Evolutionary conservation across 176 grass and related monocot species (phyloP).

Genomic region (Oryza brachyantha): DNA sequence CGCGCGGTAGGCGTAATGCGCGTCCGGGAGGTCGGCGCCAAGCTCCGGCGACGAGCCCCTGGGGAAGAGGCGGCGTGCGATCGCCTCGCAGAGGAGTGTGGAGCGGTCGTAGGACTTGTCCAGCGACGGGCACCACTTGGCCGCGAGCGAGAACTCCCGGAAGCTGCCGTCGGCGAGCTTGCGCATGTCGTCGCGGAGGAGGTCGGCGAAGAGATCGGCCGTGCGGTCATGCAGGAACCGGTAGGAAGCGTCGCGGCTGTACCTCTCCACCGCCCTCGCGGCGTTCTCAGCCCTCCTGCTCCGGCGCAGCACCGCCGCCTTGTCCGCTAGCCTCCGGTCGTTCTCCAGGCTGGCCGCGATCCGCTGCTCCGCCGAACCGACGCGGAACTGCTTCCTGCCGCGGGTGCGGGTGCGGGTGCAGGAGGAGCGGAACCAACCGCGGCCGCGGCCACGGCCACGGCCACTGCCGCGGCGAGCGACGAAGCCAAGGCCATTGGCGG

Average conservation of each 20-base stretch:
- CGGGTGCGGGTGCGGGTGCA: too few relatives aligned
- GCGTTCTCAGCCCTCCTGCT: slow-evolving; percentile 42
- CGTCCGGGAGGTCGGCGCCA: slow-evolving; percentile 37
- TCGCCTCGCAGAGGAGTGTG: slow-evolving; percentile 78
- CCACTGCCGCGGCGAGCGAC: not conserved
- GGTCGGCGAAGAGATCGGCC: slow-evolving; percentile 57
- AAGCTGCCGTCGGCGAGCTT: slow-evolving; percentile 41
- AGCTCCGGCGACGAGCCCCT: slow-evolving; percentile 41
- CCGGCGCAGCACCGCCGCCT: slow-evolving; percentile 23
- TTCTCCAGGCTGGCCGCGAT: slow-evolving; percentile 35
- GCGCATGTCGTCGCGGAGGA: slow-evolving; percentile 60
- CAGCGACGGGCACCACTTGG: slow-evolving; percentile 85
- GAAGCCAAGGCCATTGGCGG: not conserved
- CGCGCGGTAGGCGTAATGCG: slow-evolving; percentile 72
- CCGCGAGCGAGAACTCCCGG: slow-evolving; percentile 53
- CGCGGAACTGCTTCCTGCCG: not conserved
- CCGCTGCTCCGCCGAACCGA: slow-evolving; percentile 41
- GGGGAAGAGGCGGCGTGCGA: slow-evolving; percentile 69
- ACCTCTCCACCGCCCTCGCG: slow-evolving; percentile 45
- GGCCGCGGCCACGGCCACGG: too few relatives aligned
- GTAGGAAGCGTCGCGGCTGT: slow-evolving; percentile 50
- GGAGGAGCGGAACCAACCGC: not conserved
- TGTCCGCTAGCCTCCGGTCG: slow-evolving; percentile 6
- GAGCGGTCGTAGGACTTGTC: slow-evolving; percentile 80
- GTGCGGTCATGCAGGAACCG: slow-evolving; percentile 65